These are phyloP conservation scores for Tolypocladium endophyticum DNA, from an alignment of 2,329 filamentous ascomycete species.

Conservation along the genomic window DNA sequence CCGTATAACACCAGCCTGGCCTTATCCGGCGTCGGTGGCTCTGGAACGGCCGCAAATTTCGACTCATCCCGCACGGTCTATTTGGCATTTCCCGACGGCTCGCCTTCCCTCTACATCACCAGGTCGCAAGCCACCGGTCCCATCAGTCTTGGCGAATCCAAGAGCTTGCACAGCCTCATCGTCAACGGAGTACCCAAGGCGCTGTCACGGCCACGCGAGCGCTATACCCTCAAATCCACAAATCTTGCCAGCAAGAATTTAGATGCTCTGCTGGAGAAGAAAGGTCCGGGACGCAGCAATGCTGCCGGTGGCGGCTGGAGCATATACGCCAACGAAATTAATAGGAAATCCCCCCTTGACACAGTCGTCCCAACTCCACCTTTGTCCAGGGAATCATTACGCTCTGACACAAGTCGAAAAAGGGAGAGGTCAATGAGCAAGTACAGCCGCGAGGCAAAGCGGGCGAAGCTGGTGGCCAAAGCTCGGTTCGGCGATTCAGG, in stretches of 20 bases:
- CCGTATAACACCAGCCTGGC: slow-evolving; percentile 60
- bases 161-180: slow-evolving; percentile 59
- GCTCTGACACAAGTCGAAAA: slow-evolving; percentile 17
- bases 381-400: slow-evolving; percentile 23
- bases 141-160: slow-evolving; percentile 38
- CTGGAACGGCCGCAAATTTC: slow-evolving; percentile 31
- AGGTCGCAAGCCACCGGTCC: slow-evolving; percentile 35
- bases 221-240: slow-evolving; percentile 60
- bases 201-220: slow-evolving; percentile 61
- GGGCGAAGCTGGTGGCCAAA: slow-evolving; percentile 49
- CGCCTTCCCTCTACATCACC: slow-evolving; percentile 62
- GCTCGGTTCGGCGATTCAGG: slow-evolving; percentile 61
- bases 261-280: slow-evolving; percentile 54
- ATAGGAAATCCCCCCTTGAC: slow-evolving; percentile 44
- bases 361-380: slow-evolving; percentile 36
- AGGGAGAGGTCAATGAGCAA: slow-evolving; percentile 12
- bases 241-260: slow-evolving; percentile 63
- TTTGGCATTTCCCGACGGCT: slow-evolving; percentile 71
- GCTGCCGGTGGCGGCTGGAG: slow-evolving; percentile 69
- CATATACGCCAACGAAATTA: slow-evolving; percentile 59
- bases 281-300: slow-evolving; percentile 60
- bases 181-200: slow-evolving; percentile 75
- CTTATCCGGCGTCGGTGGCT: slow-evolving; percentile 20
- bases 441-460: slow-evolving; percentile 36
- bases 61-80: slow-evolving; percentile 65